Base-by-base conservation (phyloP, 352 stramenopile species). In the Pythium plurisporium region DNA sequence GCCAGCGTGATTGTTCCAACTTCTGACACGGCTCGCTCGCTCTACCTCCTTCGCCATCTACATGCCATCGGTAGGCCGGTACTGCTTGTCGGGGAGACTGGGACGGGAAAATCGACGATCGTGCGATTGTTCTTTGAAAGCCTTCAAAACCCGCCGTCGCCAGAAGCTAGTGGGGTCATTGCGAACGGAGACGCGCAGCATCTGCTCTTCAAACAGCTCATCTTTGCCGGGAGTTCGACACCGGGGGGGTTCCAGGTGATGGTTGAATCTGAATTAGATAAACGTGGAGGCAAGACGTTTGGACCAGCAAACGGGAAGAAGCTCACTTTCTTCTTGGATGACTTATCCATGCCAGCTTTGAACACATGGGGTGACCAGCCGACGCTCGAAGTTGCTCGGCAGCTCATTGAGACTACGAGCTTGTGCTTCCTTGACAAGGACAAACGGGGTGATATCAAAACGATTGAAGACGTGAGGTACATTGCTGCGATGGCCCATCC, bases 391-490 rank as follows among this genome's bases (percentile, higher is more conserved):
- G 94, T 99, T 52, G 91, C 98, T 47, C 93, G 97, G 45, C 94
- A 99, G 64, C 94, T 98, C 44, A 95, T 99, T 37, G 97, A 99
- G 54, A 84, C 96, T 23, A 96, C 80, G 25, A 95, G 96, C 1
- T 99, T 99, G 59, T 98, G 94, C 71, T 99, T 99, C 76, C 83
- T 99, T 14, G 85, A 97, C 22, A 99, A 99, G 73, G 96, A 99
- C 57, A 98, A 97, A 55, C 91, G 96, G 44, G 97, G 97, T 9
- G 96, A 99, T 66, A 98, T 99, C 67, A 99, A 99, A 59, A 91
- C 97, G 6, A 98, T 94, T 61, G 96, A 99, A 67, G 97, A 99
- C 65, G 64, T 99, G 26, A 88, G 97, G 69, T 99, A 99, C 59
- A 82, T 99, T 26, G 97, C 89, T 1, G 96, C 95, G 17, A 99